A percentile compares a stretch with the other conserved stretches of the same genome.
phyloP scores from a whole-genome alignment of 306 rosid species.

The Gastrolobium villosum region DNA sequence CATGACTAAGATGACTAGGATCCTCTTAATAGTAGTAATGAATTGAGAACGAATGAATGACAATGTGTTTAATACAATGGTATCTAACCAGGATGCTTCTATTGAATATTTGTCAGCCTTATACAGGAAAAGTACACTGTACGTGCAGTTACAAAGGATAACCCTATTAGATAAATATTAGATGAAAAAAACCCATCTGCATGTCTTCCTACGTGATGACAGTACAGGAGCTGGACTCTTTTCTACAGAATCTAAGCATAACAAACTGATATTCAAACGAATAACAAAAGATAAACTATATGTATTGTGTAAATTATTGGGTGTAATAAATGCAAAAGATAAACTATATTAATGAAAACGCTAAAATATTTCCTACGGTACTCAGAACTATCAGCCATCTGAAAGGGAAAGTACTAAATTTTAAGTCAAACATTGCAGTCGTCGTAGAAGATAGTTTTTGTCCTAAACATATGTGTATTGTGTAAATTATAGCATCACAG shows the following conservation, averaged over 20 bases:
- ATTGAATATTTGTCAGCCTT: too few relatives aligned
- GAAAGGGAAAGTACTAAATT: not conserved
- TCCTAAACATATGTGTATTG: not conserved
- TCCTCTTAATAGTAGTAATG: not conserved
- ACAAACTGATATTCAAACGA: too few relatives aligned
- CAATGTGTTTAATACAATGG: not conserved
- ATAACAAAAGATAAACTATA: not conserved
- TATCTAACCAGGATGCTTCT: too few relatives aligned
- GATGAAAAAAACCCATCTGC: too few relatives aligned
- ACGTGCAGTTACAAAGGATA: too few relatives aligned
- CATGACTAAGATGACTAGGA: not conserved
- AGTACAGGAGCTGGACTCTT: too few relatives aligned
- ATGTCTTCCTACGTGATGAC: too few relatives aligned
- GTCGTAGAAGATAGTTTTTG: not conserved
- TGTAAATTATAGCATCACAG: not conserved
- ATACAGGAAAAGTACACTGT: too few relatives aligned
- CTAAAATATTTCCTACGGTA: not conserved
- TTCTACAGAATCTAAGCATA: too few relatives aligned
- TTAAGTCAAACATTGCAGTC: not conserved
- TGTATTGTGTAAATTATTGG: not conserved
- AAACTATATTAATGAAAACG: not conserved
- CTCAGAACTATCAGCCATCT: not conserved
- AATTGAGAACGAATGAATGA: not conserved
- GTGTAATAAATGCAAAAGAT: slow-evolving; percentile 8
- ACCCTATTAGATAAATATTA: too few relatives aligned